Evolutionary conservation across 176 grass and related monocot genomes (phyloP).

Genomic region (Canna indica): DNA sequence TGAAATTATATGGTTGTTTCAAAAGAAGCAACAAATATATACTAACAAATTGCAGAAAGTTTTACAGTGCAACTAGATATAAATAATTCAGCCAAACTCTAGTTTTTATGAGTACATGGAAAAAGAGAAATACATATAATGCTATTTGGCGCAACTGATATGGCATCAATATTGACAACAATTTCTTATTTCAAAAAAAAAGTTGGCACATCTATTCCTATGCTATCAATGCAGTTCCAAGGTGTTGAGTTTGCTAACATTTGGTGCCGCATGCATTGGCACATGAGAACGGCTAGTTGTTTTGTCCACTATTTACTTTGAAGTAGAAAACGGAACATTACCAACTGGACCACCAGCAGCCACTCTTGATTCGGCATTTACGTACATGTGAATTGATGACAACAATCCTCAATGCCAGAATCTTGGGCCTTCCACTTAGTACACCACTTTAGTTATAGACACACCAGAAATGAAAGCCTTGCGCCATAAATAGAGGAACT

Average conservation of each 20-base stretch:
- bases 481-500: too few species aligned
- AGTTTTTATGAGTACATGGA: background rate
- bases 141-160: background rate
- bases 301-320: background rate
- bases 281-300: too few species aligned
- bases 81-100: background rate
- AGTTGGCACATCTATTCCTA: too few species aligned
- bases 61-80: background rate
- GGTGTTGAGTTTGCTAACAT: too few species aligned
- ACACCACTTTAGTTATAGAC: too few species aligned
- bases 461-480: too few species aligned
- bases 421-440: too few species aligned
- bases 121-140: background rate
- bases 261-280: too few species aligned
- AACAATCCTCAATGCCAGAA: too few species aligned
- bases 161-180: background rate
- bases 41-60: background rate
- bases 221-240: too few species aligned
- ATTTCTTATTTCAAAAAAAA: background rate
- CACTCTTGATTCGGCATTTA: background rate
- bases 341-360: background rate
- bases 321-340: background rate
- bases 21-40: background rate
- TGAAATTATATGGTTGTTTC: background rate
- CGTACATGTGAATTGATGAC: background rate